These are phyloP conservation scores for Yamadazyma insecticola DNA, from an alignment of 805 yeast genomes.

Conservation along the genomic window DNA sequence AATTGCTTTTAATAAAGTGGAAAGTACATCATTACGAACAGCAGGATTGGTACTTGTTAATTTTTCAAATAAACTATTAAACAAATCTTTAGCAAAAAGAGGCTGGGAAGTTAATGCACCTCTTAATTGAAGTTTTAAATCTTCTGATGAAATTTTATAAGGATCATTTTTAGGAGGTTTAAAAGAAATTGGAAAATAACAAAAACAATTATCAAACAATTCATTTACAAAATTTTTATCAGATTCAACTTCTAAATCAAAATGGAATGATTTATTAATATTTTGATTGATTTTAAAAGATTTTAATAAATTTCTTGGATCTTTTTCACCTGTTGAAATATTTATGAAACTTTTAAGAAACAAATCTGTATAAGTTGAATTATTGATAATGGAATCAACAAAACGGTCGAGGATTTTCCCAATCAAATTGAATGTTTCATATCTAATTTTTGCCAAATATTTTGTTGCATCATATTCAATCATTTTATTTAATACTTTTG, in stretches of 20 bases:
- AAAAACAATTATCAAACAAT: conserved; percentile 82
- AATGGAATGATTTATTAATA: conserved; percentile 39
- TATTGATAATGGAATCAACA: conserved; percentile 15
- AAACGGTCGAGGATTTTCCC: conserved; percentile 23
- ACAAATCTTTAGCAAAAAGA: conserved; percentile 63
- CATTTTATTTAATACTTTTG: conserved; percentile 33
- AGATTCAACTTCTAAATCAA: conserved; percentile 23
- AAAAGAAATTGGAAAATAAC: conserved; percentile 96
- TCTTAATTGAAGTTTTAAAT: conserved; percentile 61
- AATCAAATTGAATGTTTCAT: conserved; percentile 51
- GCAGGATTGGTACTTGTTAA: conserved; percentile 67
- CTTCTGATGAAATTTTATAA: conserved; percentile 70
- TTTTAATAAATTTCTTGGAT: conserved; percentile 77
- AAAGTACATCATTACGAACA: conserved; percentile 71
- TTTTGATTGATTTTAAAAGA: conserved; percentile 56
- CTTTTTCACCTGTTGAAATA: conserved; percentile 85
- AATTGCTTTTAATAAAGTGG: conserved; percentile 56
- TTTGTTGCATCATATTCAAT: conserved; percentile 50
- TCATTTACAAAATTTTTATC: conserved; percentile 51
- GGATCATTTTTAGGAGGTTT: conserved; percentile 90
- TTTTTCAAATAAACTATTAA: conserved; percentile 76
- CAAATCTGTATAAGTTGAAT: conserved; percentile 25
- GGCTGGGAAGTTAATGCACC: conserved; percentile 58
- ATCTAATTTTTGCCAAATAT: conserved; percentile 59
- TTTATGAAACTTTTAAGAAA: conserved; percentile 58